A percentile compares a stretch with the other conserved stretches of the same genome.
Conservation (phyloP, 2,329 filamentous ascomycete species). For the Leptographium galeiforme region DNA sequence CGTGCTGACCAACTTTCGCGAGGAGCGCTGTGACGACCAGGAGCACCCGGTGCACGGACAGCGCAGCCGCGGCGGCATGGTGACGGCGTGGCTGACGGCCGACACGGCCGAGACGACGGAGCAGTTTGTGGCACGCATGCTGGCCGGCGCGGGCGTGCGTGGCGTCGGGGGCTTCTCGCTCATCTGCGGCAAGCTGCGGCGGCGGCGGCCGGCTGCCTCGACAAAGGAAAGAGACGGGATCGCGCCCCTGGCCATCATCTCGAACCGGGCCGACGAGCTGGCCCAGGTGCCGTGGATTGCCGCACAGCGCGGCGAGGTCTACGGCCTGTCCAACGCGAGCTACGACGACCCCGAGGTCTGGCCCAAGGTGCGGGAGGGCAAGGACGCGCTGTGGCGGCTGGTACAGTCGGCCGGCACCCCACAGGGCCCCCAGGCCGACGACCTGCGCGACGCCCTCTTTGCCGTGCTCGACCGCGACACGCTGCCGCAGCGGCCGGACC, state of each 20-base stretch:
- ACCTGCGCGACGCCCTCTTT: slow-evolving; percentile 38
- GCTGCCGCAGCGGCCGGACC: slow-evolving; percentile 28
- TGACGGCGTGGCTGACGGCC: slow-evolving; percentile 46
- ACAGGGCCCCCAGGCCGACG: slow-evolving; percentile 14
- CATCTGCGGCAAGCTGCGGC: slow-evolving; percentile 44
- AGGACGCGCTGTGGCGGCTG: slow-evolving; percentile 25
- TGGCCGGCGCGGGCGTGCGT: slow-evolving; percentile 38
- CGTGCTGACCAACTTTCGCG: slow-evolving; percentile 54
- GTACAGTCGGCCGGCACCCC: neutral
- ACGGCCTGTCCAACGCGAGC: slow-evolving; percentile 50
- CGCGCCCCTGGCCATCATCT: slow-evolving; percentile 41
- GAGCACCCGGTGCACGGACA: slow-evolving; percentile 38
- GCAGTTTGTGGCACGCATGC: slow-evolving; percentile 37
- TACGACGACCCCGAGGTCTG: slow-evolving; percentile 40
- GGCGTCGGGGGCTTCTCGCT: slow-evolving; percentile 55
- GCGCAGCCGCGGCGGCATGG: slow-evolving; percentile 49
- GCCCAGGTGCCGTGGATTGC: slow-evolving; percentile 45
- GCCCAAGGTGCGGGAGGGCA: slow-evolving; percentile 47
- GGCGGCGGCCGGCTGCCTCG: too few relatives aligned
- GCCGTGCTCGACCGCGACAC: slow-evolving; percentile 42
- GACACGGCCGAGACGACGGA: slow-evolving; percentile 31
- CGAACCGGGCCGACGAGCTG: slow-evolving; percentile 41
- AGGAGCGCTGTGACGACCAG: slow-evolving; percentile 34
- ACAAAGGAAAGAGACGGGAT: too few relatives aligned
- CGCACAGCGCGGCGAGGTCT: slow-evolving; percentile 32